These are phyloP conservation scores for Besnoitia besnoiti DNA, from an alignment of 169 alveolate genomes.

Conservation along the genomic window DNA sequence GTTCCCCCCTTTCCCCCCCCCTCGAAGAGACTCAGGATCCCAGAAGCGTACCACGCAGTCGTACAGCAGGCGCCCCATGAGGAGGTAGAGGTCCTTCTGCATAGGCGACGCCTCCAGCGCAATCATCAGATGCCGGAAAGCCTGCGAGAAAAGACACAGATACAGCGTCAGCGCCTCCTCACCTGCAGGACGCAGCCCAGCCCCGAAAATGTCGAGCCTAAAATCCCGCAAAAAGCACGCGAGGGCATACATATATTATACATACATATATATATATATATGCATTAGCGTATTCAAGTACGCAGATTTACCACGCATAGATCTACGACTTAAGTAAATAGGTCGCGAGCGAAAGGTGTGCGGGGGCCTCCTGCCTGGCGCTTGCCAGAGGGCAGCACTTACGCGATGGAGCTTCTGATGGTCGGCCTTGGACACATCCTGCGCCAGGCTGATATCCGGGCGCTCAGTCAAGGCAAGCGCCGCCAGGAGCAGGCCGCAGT, in stretches of 20 bases:
- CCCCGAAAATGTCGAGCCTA: neutral
- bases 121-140: conserved; percentile 31
- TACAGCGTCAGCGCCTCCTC: too few species aligned
- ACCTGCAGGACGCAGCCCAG: too few species aligned
- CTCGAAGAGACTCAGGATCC: too few species aligned
- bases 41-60: conserved; percentile 15
- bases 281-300: neutral
- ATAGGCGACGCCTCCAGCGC: conserved; percentile 34
- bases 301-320: neutral
- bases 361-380: too few species aligned
- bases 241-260: neutral
- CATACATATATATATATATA: neutral
- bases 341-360: too few species aligned
- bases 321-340: too few species aligned
- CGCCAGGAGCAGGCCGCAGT: conserved; percentile 42
- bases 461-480: conserved; percentile 23
- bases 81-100: conserved; percentile 35
- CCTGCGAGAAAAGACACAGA: neutral
- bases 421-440: conserved; percentile 43
- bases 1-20: too few species aligned
- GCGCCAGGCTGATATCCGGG: conserved; percentile 9
- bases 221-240: neutral
- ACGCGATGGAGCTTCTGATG: conserved; percentile 42
- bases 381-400: too few species aligned
- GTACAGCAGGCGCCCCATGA: conserved; percentile 34